phyloP scores from a whole-genome alignment of 768 basidiomycete genomes.

The Boletus bicolor region DNA sequence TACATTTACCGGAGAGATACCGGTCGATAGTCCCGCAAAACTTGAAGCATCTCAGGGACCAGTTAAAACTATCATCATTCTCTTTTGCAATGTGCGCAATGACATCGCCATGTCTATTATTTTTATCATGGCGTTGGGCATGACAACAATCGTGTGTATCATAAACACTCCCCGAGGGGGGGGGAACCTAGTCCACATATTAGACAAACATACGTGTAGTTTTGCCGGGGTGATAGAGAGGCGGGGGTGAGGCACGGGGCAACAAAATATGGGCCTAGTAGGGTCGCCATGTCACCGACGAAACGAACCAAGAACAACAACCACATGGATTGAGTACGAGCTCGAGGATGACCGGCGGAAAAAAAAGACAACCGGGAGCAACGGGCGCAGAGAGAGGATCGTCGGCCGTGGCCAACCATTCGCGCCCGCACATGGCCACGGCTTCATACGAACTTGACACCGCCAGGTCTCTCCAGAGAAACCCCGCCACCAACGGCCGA shows the following conservation, averaged over 20 bases:
- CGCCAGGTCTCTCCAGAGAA: conserved; percentile 4
- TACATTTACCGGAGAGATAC: too few species aligned
- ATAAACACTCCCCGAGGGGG: background rate
- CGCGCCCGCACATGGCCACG: too few species aligned
- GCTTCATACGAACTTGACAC: conserved; percentile 12
- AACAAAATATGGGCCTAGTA: background rate
- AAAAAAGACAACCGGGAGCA: background rate
- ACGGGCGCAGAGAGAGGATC: background rate
- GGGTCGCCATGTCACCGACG: background rate
- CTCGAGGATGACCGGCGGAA: background rate
- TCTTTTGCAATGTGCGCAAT: background rate
- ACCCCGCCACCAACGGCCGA: conserved; percentile 9
- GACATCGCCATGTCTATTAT: background rate
- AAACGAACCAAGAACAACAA: background rate
- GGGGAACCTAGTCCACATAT: background rate
- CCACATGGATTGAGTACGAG: background rate
- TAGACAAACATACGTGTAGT: conserved; percentile 5
- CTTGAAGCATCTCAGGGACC: background rate
- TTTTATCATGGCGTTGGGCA: background rate
- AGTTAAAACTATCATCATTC: background rate
- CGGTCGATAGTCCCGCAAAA: background rate
- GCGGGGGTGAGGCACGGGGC: background rate
- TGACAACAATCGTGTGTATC: background rate
- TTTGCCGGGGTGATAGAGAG: background rate
- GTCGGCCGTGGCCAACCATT: background rate